A percentile compares a stretch with the other conserved stretches of the same genome.
Conservation (phyloP, 306 rosid genomes). For the Astragalus glycyphyllos region DNA sequence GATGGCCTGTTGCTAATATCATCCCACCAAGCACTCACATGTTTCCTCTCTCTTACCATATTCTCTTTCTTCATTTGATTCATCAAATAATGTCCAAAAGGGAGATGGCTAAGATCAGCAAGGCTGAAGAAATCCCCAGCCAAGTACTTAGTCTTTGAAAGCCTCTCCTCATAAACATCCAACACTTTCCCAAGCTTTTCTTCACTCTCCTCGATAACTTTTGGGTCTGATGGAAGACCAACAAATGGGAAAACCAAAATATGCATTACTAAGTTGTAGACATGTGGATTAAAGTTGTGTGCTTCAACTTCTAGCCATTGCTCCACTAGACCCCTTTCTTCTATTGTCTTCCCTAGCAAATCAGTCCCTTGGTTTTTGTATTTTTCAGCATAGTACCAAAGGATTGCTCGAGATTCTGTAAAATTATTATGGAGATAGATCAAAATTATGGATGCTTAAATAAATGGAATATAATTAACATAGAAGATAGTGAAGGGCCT, state of each 20-base stretch:
- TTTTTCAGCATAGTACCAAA: slow-evolving; percentile 40
- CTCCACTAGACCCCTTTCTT: slow-evolving; percentile 44
- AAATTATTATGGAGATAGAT: neutral
- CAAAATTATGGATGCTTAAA: neutral
- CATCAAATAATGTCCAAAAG: slow-evolving; percentile 35
- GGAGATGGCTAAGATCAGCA: slow-evolving; percentile 47
- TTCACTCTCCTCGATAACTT: slow-evolving; percentile 30
- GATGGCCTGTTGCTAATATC: slow-evolving; percentile 47
- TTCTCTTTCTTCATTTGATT: slow-evolving; percentile 8
- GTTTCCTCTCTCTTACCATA: slow-evolving; percentile 34
- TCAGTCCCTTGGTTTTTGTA: slow-evolving; percentile 37
- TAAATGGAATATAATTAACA: neutral
- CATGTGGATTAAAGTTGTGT: slow-evolving; percentile 33
- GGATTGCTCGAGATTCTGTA: slow-evolving; percentile 43
- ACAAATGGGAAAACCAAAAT: neutral
- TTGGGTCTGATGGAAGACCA: slow-evolving; percentile 20
- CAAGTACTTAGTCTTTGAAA: slow-evolving; percentile 38
- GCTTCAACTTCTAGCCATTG: slow-evolving; percentile 47
- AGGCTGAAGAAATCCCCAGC: slow-evolving; percentile 46
- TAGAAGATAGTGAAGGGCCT: neutral
- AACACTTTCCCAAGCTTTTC: slow-evolving; percentile 35
- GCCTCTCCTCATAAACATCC: slow-evolving; percentile 40
- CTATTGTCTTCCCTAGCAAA: slow-evolving; percentile 42
- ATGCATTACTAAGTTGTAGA: slow-evolving; percentile 22
- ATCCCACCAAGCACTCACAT: slow-evolving; percentile 49